These are phyloP conservation scores for Sporormia fimetaria DNA, from an alignment of 495 filamentous ascomycete species.

Conservation along the genomic window DNA sequence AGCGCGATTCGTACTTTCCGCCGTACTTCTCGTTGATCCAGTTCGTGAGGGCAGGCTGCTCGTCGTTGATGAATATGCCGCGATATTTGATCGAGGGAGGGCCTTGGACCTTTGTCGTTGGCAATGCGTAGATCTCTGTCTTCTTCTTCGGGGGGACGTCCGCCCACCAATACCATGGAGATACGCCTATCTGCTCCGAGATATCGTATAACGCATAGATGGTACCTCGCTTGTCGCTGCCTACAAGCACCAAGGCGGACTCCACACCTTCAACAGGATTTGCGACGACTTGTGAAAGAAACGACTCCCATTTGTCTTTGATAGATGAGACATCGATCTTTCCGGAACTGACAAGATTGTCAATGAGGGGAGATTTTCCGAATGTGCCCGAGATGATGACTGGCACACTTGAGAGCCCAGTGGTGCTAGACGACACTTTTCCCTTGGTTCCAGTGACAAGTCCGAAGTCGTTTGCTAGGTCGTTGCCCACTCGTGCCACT, in stretches of 20 bases:
- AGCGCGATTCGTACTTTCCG: conserved; percentile 47
- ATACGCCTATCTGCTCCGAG: conserved; percentile 67
- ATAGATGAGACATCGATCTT: conserved; percentile 47
- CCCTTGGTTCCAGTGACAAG: conserved; percentile 21
- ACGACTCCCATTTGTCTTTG: conserved; percentile 59
- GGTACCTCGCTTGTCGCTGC: conserved; percentile 52
- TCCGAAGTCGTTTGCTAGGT: conserved; percentile 22
- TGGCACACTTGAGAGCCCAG: conserved; percentile 1
- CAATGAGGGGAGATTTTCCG: conserved; percentile 49
- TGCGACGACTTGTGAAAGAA: conserved; percentile 46
- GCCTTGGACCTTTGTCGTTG: conserved; percentile 44
- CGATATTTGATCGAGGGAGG: conserved; percentile 61
- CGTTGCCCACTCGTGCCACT: conserved; percentile 15
- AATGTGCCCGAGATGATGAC: conserved; percentile 57
- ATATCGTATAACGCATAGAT: conserved; percentile 66
- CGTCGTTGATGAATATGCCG: conserved; percentile 70
- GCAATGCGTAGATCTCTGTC: conserved; percentile 43
- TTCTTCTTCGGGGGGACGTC: conserved; percentile 50
- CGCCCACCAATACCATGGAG: conserved; percentile 68
- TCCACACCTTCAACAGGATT: conserved; percentile 46
- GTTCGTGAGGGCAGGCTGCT: conserved; percentile 57
- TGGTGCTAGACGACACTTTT: conserved; percentile 9
- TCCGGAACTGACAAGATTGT: conserved; percentile 40
- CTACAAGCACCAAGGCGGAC: conserved; percentile 55
- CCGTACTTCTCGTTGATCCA: conserved; percentile 50